Conservation (phyloP, 306 rosid species). For the Begonia loranthoides region DNA sequence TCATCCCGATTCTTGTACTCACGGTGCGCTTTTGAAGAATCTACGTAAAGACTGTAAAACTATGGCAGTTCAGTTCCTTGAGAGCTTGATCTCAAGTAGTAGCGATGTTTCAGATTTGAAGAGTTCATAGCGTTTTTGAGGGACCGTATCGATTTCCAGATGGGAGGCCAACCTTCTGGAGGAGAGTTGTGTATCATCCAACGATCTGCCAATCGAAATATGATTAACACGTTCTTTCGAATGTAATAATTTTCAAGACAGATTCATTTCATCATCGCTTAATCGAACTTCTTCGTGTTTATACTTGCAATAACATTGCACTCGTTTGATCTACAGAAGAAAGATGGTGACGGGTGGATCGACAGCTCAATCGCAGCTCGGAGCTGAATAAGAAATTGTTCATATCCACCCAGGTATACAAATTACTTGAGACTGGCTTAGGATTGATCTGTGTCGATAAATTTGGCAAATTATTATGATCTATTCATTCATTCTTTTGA, state of each 20-base stretch:
- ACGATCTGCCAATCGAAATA: background rate
- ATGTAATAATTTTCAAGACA: background rate
- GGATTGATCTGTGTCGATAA: too few relatives aligned
- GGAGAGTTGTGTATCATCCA: background rate
- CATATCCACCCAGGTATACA: too few relatives aligned
- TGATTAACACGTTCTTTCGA: conserved; percentile 4
- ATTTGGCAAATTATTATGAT: too few relatives aligned
- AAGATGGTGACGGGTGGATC: conserved; percentile 21
- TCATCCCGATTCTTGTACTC: conserved; percentile 63
- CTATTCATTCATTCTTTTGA: too few relatives aligned
- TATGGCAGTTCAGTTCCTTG: conserved; percentile 31
- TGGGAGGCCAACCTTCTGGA: background rate
- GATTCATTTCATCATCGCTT: too few relatives aligned
- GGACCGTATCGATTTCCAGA: too few relatives aligned
- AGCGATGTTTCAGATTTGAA: conserved; percentile 21
- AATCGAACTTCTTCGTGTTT: conserved; percentile 4
- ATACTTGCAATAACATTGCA: conserved; percentile 13
- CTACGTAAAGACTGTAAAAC: conserved; percentile 36
- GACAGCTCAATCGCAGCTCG: background rate
- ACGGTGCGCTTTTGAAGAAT: conserved; percentile 46
- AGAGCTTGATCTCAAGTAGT: conserved; percentile 24
- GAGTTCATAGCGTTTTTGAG: conserved; percentile 11
- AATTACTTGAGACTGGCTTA: too few relatives aligned
- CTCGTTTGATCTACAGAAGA: conserved; percentile 20
- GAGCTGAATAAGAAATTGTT: too few relatives aligned